phyloP scores from a whole-genome alignment of 2,329 filamentous ascomycete species.

The Phoma sp. region DNA sequence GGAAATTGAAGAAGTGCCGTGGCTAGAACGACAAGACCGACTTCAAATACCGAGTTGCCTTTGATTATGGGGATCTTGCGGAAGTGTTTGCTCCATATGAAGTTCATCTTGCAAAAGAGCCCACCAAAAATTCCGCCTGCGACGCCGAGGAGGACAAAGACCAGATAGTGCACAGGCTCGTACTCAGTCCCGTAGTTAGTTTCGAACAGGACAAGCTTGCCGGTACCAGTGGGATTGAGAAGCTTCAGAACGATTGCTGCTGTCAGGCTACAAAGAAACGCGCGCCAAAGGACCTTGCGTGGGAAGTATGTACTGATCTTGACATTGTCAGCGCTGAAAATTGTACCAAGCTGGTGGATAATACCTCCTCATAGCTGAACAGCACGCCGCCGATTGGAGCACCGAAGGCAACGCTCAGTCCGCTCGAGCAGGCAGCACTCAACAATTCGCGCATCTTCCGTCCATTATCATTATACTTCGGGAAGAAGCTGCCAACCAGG shows the following conservation, averaged over 20 bases:
- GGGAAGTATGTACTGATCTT: slow-evolving; percentile 65
- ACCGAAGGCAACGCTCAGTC: slow-evolving; percentile 66
- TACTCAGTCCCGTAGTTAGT: slow-evolving; percentile 65
- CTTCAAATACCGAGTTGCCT: slow-evolving; percentile 61
- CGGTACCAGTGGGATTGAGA: slow-evolving; percentile 65
- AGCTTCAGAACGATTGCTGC: slow-evolving; percentile 63
- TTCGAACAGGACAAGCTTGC: slow-evolving; percentile 66
- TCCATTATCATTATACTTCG: slow-evolving; percentile 64
- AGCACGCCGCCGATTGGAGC: slow-evolving; percentile 67
- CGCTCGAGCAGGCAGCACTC: slow-evolving; percentile 63
- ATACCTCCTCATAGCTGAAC: slow-evolving; percentile 62
- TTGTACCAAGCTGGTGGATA: not conserved
- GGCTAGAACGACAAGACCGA: slow-evolving; percentile 59
- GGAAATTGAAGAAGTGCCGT: slow-evolving; percentile 63
- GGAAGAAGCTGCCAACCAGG: slow-evolving; percentile 58
- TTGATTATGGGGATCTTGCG: slow-evolving; percentile 60
- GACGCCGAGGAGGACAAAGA: slow-evolving; percentile 63
- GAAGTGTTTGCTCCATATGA: slow-evolving; percentile 62
- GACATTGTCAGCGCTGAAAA: not conserved
- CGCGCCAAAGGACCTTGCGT: slow-evolving; percentile 63
- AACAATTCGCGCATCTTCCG: slow-evolving; percentile 65
- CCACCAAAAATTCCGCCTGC: slow-evolving; percentile 66
- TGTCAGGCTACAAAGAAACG: slow-evolving; percentile 63
- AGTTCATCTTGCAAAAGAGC: slow-evolving; percentile 64
- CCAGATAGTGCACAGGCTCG: slow-evolving; percentile 60